phyloP scores from a whole-genome alignment of 306 rosid genomes.

The Canavalia ensiformis region DNA sequence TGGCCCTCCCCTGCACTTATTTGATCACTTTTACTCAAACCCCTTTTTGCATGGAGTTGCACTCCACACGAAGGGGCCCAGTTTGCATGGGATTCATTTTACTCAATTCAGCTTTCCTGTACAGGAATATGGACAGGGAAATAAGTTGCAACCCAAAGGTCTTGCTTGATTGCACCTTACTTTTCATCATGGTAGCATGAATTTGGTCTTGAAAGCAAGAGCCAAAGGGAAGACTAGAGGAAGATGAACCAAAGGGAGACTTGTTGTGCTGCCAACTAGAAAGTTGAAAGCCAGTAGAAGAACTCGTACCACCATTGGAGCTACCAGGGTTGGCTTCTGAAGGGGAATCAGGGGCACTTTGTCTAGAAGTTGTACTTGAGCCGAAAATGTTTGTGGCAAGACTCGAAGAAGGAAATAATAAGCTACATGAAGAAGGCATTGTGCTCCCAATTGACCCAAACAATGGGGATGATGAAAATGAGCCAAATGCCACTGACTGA shows the following conservation, averaged over 20 bases:
- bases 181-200: no score
- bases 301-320: conserved; percentile 57
- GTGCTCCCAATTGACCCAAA: conserved; percentile 59
- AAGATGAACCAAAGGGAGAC: conserved; percentile 53
- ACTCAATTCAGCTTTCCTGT: no score
- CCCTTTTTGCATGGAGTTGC: no score
- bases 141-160: no score
- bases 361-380: conserved; percentile 52
- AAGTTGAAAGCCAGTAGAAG: conserved; percentile 52
- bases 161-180: no score
- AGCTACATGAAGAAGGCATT: conserved; percentile 61
- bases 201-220: no score
- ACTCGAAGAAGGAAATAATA: conserved; percentile 58
- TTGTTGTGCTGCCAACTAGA: conserved; percentile 65
- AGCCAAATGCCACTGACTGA: conserved; percentile 58
- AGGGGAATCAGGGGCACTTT: conserved; percentile 57
- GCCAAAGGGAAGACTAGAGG: no score
- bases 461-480: conserved; percentile 58
- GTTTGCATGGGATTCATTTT: no score
- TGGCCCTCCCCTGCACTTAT: no score
- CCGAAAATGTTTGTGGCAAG: conserved; percentile 47
- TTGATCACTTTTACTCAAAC: no score
- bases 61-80: no score
- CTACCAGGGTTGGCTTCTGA: conserved; percentile 52
- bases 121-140: no score